phyloP scores from a whole-genome alignment of 768 basidiomycete species.

The Calvatia gigantea region DNA sequence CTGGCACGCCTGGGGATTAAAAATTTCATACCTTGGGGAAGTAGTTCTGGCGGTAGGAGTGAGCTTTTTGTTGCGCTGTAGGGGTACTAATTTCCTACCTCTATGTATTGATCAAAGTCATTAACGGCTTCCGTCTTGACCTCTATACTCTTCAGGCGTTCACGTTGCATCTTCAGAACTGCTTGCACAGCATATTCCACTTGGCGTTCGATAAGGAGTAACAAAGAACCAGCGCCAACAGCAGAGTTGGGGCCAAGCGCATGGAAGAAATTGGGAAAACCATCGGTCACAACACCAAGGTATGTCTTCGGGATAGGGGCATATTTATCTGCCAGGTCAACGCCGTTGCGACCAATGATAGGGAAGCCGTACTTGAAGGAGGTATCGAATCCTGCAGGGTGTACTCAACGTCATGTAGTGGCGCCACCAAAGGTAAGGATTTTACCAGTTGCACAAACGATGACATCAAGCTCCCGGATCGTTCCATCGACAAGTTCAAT shows the following conservation, averaged over 20 bases:
- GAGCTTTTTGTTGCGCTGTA: not conserved
- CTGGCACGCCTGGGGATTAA: not conserved
- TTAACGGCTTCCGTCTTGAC: constrained; percentile 54
- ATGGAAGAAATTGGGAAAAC: constrained; percentile 70
- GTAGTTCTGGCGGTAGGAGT: constrained; percentile 32
- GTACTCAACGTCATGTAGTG: not conserved
- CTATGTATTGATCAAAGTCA: constrained; percentile 60
- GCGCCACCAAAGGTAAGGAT: not conserved
- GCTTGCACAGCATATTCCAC: constrained; percentile 54
- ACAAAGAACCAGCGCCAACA: constrained; percentile 53
- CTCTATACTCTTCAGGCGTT: constrained; percentile 60
- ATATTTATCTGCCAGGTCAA: constrained; percentile 51
- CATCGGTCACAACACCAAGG: constrained; percentile 53
- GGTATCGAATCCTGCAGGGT: constrained; percentile 47
- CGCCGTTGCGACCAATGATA: constrained; percentile 50
- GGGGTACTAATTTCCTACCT: constrained; percentile 29
- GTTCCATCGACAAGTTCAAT: constrained; percentile 55
- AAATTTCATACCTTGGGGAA: constrained; percentile 36
- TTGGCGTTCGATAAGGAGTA: constrained; percentile 52
- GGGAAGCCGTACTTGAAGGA: constrained; percentile 44
- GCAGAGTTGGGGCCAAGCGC: constrained; percentile 53
- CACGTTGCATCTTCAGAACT: constrained; percentile 57
- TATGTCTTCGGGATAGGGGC: constrained; percentile 55
- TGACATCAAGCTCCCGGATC: constrained; percentile 51
- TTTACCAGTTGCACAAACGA: constrained; percentile 61